A percentile compares a stretch with the other conserved stretches of the same genome.
These are phyloP conservation scores for Parafenestella ontariensis DNA, from an alignment of 2,329 filamentous ascomycete species.

Conservation along the genomic window DNA sequence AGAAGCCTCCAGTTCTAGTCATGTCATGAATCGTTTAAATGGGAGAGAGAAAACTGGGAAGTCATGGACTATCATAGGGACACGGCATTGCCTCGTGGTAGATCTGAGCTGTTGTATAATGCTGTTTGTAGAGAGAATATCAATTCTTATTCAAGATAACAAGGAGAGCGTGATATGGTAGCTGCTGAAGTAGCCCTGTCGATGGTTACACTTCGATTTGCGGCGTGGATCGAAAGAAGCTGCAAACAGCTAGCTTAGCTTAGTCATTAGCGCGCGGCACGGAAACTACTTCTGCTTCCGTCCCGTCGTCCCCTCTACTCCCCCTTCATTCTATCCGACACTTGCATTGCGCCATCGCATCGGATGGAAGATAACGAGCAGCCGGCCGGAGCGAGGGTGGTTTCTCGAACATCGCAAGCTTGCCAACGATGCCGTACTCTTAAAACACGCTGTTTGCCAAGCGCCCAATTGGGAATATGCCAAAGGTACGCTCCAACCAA, in stretches of 20 bases:
- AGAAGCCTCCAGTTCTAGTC: too few relatives aligned
- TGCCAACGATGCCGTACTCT: slow-evolving; percentile 44
- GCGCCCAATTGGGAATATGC: slow-evolving; percentile 35
- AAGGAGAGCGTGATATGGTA: too few relatives aligned
- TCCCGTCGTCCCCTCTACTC: slow-evolving; percentile 5
- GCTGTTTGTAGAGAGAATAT: too few relatives aligned
- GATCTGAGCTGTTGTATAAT: too few relatives aligned
- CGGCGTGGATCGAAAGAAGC: not conserved
- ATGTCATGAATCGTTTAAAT: too few relatives aligned
- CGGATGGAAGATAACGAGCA: slow-evolving; percentile 36
- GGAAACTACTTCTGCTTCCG: slow-evolving; percentile 9
- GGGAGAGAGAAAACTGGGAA: too few relatives aligned
- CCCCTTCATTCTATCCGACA: not conserved
- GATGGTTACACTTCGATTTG: not conserved
- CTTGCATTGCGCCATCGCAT: slow-evolving; percentile 1
- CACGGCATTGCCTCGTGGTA: not conserved
- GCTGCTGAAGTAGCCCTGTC: not conserved
- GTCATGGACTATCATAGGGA: too few relatives aligned
- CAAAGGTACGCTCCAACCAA: slow-evolving; percentile 31
- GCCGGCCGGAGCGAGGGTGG: slow-evolving; percentile 16
- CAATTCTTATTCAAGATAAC: too few relatives aligned
- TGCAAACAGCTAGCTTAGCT: not conserved
- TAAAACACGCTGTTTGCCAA: slow-evolving; percentile 45
- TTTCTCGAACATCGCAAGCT: slow-evolving; percentile 36
- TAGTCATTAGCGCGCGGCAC: slow-evolving; percentile 5